Evolutionary conservation across 2,329 filamentous ascomycete genomes (phyloP).

Genomic region (Trichoderma koningii): DNA sequence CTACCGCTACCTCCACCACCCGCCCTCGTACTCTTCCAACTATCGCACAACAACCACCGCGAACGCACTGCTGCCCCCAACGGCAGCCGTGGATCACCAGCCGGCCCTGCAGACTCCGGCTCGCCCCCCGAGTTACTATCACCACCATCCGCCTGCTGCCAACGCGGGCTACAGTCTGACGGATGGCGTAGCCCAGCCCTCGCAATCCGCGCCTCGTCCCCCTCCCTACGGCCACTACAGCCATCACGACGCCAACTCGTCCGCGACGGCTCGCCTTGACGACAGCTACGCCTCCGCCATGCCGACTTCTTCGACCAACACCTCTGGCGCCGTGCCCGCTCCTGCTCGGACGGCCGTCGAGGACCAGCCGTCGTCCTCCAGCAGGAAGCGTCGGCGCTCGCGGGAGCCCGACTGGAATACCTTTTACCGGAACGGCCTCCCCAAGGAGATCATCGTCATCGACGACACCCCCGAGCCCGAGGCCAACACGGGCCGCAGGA

Average conservation of each 20-base stretch:
- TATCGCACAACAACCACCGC: conserved; percentile 36
- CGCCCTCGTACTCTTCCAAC: conserved; percentile 51
- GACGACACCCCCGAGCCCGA: conserved; percentile 69
- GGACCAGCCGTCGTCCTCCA: conserved; percentile 34
- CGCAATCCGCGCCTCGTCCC: conserved; percentile 39
- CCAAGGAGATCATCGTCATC: conserved; percentile 84
- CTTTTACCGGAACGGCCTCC: conserved; percentile 81
- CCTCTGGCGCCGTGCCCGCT: conserved; percentile 34
- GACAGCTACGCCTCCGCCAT: conserved; percentile 33
- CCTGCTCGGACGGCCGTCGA: conserved; percentile 32
- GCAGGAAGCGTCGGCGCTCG: conserved; percentile 58
- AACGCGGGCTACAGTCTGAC: conserved; percentile 38
- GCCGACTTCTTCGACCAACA: conserved; percentile 26
- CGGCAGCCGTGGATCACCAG: conserved; percentile 1
- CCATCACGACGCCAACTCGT: conserved; percentile 32
- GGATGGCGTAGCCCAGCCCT: conserved; percentile 40
- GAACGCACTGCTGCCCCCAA: conserved; percentile 25
- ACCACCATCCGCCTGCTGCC: conserved; percentile 33
- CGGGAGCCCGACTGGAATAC: conserved; percentile 74
- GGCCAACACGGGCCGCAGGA: conserved; percentile 45
- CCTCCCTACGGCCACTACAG: conserved; percentile 34
- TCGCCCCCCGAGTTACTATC: conserved; percentile 36
- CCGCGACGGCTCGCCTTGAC: conserved; percentile 34
- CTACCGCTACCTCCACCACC: conserved; percentile 68
- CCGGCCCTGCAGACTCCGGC: conserved; percentile 33